phyloP scores from a whole-genome alignment of 2,329 filamentous ascomycete species.

The Stagonosporopsis chrysanthemi region DNA sequence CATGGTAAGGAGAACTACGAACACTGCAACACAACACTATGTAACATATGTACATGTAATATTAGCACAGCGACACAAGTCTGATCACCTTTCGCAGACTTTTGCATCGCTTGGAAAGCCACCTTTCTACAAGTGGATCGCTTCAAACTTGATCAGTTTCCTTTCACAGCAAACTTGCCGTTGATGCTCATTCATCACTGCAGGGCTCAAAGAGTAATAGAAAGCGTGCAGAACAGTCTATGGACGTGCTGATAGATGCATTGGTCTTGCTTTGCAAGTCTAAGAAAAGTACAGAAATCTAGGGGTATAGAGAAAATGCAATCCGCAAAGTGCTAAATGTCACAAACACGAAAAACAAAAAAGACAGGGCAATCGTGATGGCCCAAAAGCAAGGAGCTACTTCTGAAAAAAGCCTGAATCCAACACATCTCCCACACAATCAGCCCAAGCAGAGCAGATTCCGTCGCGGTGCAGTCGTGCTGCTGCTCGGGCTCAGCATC shows the following conservation, averaged over 20 bases:
- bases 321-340: background rate
- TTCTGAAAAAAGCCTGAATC: background rate
- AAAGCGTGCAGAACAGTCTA: no score
- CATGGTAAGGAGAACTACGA: conserved; percentile 7
- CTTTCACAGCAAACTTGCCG: no score
- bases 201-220: background rate
- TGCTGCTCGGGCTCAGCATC: conserved; percentile 41
- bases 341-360: background rate
- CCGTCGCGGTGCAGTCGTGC: conserved; percentile 27
- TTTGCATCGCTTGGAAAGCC: no score
- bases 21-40: background rate
- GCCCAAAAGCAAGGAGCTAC: no score
- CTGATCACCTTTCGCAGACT: no score
- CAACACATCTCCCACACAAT: background rate
- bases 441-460: conserved; percentile 29
- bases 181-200: no score
- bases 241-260: background rate
- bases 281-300: background rate
- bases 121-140: no score
- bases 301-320: conserved; percentile 3
- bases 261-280: background rate
- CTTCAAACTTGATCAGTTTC: no score
- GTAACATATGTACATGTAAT: conserved; percentile 1
- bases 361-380: no score
- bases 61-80: no score